Evolutionary conservation across 2,329 filamentous ascomycete species (phyloP), one percentile per base, ranked within the genome.

Genomic region (Colletotrichum sp.): DNA sequence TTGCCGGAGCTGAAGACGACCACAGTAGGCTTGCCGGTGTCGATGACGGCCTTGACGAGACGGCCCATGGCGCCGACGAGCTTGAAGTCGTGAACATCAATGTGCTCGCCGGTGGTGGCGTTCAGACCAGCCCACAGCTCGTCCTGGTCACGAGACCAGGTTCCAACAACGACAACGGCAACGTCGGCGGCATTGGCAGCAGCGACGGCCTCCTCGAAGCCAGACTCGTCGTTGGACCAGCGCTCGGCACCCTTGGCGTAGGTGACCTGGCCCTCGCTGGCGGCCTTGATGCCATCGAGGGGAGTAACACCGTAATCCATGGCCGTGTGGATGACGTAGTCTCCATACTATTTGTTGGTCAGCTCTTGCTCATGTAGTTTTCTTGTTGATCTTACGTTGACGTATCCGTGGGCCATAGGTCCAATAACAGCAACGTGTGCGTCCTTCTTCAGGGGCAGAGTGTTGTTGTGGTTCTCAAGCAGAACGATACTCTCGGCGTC

Each of bases 351-450:
- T 8, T 16, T 32, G n/a, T 8, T 52, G n/a, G 61, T 76, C 66
- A 76, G 58, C 22, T 16, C 15, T 18, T 18, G 28, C 8, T 7
- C 27, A 16, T 25, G 12, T 15, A 30, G 25, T 66, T 8, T 4
- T 16, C 18, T 9, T 27, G 2, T 6, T 4, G 8, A 10, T 85
- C 89, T 84, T 79, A 92, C 91, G 79, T 94, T 94, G 88, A 94
- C 92, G 78, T 89, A 93, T 1, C 91, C 92, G 78, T 93, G 90
- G 2, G 92, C 93, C 91, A 95, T 95, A 3, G 93, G 93, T 0
- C 94, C 94, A 79, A 95, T 94, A 18, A 95, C 92, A 6, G 93
- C 93, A 74, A 95, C 88, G 18, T 90, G 92, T n/a, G 92, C 92
- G 9, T 90, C 87, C 80, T 93, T 94, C 77, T 88, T 88, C 61